phyloP scores from a whole-genome alignment of 2,329 filamentous ascomycete genomes.

The Diplodia scrobiculata region DNA sequence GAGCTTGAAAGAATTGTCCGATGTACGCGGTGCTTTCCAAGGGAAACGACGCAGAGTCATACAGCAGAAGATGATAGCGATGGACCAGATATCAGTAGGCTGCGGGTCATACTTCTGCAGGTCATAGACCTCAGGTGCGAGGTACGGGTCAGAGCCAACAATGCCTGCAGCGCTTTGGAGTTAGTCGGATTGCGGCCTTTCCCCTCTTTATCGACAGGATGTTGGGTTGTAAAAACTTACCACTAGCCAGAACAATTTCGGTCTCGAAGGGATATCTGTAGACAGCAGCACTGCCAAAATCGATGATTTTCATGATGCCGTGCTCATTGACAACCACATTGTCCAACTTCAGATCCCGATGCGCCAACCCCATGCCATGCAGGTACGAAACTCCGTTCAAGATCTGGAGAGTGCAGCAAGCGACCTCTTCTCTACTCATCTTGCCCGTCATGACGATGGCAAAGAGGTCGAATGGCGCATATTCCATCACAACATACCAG shows the following conservation, averaged over 20 bases:
- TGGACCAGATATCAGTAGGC: constrained; percentile 93
- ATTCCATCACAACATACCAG: constrained; percentile 99
- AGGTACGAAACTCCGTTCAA: constrained; percentile 91
- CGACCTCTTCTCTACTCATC: constrained; percentile 89
- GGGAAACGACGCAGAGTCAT: constrained; percentile 95
- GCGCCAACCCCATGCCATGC: constrained; percentile 90
- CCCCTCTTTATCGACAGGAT: not conserved
- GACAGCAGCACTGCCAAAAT: constrained; percentile 96
- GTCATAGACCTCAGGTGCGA: constrained; percentile 96
- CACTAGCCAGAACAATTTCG: constrained; percentile 76
- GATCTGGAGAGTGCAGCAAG: constrained; percentile 91
- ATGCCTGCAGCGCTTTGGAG: constrained; percentile 57
- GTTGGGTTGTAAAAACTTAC: constrained; percentile 54
- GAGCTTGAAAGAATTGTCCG: constrained; percentile 92
- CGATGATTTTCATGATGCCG: constrained; percentile 99
- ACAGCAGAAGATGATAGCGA: constrained; percentile 98
- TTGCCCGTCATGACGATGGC: constrained; percentile 99
- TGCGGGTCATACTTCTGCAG: constrained; percentile 90
- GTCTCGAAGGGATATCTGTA: constrained; percentile 97
- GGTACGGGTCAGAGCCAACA: constrained; percentile 88
- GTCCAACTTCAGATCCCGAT: constrained; percentile 93
- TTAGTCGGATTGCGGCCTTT: not conserved
- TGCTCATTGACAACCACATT: constrained; percentile 96
- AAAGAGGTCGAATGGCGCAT: constrained; percentile 92
- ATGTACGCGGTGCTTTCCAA: constrained; percentile 90